Conservation (phyloP, 2,329 filamentous ascomycete species). For the Ophiostoma himal-ulmi region DNA sequence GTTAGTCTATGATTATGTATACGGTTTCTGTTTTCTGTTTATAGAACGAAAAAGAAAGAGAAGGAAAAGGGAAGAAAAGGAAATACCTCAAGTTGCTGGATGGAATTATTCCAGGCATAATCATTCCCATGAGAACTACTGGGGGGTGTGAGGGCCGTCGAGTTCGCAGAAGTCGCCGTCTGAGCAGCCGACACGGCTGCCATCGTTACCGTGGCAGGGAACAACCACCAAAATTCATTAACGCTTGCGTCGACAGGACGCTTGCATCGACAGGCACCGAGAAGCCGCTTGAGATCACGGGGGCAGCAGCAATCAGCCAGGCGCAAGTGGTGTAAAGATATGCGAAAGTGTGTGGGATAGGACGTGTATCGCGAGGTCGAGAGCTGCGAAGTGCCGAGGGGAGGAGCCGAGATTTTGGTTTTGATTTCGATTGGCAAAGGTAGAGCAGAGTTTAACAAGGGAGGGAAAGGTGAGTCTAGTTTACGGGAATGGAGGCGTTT, state of each 20-base stretch:
- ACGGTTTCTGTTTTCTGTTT: not conserved
- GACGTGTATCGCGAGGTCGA: not conserved
- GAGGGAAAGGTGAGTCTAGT: not conserved
- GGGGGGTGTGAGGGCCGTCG: slow-evolving; percentile 44
- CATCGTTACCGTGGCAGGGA: slow-evolving; percentile 37
- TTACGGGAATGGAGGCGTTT: not conserved
- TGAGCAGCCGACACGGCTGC: slow-evolving; percentile 48
- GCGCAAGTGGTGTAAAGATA: not conserved
- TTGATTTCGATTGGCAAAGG: not conserved
- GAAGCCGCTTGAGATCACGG: not conserved
- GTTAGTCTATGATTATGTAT: not conserved
- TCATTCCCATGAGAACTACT: slow-evolving; percentile 46
- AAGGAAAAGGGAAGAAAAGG: not conserved
- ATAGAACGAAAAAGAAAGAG: not conserved
- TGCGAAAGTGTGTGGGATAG: not conserved
- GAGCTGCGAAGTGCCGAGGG: not conserved
- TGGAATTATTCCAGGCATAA: slow-evolving; percentile 30
- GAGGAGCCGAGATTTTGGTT: not conserved
- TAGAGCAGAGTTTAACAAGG: not conserved
- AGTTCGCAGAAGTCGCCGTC: slow-evolving; percentile 32
- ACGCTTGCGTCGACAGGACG: slow-evolving; percentile 12
- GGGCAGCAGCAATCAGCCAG: not conserved
- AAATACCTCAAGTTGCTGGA: slow-evolving; percentile 25
- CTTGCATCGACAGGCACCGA: slow-evolving; percentile 6
- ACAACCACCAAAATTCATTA: slow-evolving; percentile 14